A percentile compares a stretch with the other conserved stretches of the same genome.
Evolutionary conservation across 306 rosid genomes (phyloP).

Genomic region (Astragalus membranaceus): DNA sequence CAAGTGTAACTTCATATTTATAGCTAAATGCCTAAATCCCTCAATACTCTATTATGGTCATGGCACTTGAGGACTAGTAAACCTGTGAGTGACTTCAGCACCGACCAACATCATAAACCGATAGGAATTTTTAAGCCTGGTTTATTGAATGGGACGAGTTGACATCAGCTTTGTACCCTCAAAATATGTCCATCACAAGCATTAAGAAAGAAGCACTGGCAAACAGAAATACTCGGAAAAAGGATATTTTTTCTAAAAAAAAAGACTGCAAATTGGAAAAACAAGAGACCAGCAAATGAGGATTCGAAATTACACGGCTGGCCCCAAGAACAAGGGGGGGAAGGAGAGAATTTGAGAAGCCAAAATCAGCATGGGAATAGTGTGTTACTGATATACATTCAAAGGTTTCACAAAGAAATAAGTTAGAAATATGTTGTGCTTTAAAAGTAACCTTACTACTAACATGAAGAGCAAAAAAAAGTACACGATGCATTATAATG

Average conservation of each 20-base stretch:
- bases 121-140: no score
- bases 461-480: neutral
- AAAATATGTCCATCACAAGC: no score
- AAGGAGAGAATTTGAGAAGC: neutral
- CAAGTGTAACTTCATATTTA: no score
- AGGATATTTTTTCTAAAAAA: neutral
- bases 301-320: neutral
- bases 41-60: no score
- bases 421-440: neutral
- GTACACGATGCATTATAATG: neutral
- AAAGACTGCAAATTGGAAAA: neutral
- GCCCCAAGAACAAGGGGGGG: neutral
- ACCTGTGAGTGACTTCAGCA: no score
- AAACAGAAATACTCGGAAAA: neutral
- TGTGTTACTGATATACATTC: neutral
- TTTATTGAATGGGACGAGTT: no score
- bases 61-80: no score
- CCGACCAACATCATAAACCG: no score
- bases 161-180: no score
- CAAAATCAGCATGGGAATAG: no score
- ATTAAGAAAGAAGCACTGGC: neutral
- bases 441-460: neutral
- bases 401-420: neutral
- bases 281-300: neutral
- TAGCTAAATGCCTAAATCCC: no score